Percentiles rank a stretch among this genome's conserved stretches.
Evolutionary conservation across 164 flowering plant species (phyloP).

Genomic region (Echeveria elegans): DNA sequence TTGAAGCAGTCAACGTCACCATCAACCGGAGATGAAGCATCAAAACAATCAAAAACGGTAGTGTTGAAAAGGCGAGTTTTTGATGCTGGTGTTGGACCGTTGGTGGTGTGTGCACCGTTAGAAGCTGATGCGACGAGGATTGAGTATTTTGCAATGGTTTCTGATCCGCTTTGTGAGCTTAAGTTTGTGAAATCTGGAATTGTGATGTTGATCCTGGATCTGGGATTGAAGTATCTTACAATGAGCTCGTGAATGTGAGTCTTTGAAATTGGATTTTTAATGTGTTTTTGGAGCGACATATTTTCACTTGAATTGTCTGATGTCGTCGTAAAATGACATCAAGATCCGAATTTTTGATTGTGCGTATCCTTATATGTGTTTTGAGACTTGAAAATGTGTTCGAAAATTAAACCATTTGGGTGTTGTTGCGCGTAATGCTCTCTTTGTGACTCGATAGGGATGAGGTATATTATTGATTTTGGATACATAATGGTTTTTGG

Average conservation of each 20-base stretch:
- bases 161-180: conserved; percentile 68
- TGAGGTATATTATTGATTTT: neutral
- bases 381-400: too few relatives aligned
- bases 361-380: too few relatives aligned
- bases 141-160: conserved; percentile 76
- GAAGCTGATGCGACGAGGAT: conserved; percentile 78
- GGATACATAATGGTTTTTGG: neutral
- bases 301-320: neutral
- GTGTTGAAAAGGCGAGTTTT: conserved; percentile 21
- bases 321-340: too few relatives aligned
- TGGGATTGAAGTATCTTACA: conserved; percentile 53
- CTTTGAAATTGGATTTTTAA: neutral
- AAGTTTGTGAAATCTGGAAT: conserved; percentile 51
- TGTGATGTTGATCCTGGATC: conserved; percentile 62
- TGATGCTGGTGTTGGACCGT: conserved; percentile 46
- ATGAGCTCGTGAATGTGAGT: conserved; percentile 76
- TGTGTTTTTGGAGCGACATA: neutral
- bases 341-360: too few relatives aligned
- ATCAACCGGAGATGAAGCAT: conserved; percentile 3
- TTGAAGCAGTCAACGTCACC: conserved; percentile 14
- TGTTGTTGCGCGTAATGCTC: neutral
- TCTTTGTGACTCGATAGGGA: neutral
- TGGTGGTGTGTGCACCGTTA: conserved; percentile 36
- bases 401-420: too few relatives aligned
- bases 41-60: conserved; percentile 10